Percentiles rank a stretch among this genome's conserved stretches.
These are phyloP conservation scores for Leptographium galeiforme DNA, from an alignment of 2,329 filamentous ascomycete genomes.

Conservation along the genomic window DNA sequence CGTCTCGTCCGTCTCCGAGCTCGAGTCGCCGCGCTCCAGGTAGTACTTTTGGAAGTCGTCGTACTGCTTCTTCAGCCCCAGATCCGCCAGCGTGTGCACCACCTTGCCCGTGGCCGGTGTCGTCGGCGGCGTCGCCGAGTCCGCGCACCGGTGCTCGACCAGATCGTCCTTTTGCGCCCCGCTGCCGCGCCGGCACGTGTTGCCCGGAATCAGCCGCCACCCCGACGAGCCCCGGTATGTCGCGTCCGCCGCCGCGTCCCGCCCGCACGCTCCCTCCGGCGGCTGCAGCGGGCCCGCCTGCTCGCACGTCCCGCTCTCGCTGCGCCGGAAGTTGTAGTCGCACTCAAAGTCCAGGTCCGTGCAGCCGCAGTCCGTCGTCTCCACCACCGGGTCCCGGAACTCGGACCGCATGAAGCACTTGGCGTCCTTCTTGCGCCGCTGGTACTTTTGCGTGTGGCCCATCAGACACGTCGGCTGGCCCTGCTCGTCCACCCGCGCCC, in stretches of 20 bases:
- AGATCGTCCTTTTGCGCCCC: slow-evolving; percentile 55
- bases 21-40: slow-evolving; percentile 61
- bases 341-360: slow-evolving; percentile 83
- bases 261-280: slow-evolving; percentile 58
- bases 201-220: slow-evolving; percentile 81
- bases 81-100: slow-evolving; percentile 34
- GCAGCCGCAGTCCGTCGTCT: slow-evolving; percentile 68
- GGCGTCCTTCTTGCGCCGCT: slow-evolving; percentile 70
- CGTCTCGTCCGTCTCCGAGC: slow-evolving; percentile 54
- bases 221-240: slow-evolving; percentile 79
- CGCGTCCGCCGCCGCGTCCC: slow-evolving; percentile 46
- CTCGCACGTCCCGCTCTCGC: slow-evolving; percentile 55
- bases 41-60: slow-evolving; percentile 49
- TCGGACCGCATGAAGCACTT: slow-evolving; percentile 81
- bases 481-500: slow-evolving; percentile 66
- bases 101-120: slow-evolving; percentile 55
- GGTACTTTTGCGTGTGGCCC: slow-evolving; percentile 86
- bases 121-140: slow-evolving; percentile 26
- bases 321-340: slow-evolving; percentile 74
- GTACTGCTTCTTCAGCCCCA: slow-evolving; percentile 46
- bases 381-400: slow-evolving; percentile 63
- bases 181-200: slow-evolving; percentile 50
- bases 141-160: slow-evolving; percentile 68
- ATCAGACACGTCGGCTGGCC: slow-evolving; percentile 80
- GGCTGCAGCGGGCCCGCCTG: slow-evolving; percentile 46